phyloP scores from a whole-genome alignment of 768 basidiomycete genomes.

The Rhodosporidiobolus odoratus region DNA sequence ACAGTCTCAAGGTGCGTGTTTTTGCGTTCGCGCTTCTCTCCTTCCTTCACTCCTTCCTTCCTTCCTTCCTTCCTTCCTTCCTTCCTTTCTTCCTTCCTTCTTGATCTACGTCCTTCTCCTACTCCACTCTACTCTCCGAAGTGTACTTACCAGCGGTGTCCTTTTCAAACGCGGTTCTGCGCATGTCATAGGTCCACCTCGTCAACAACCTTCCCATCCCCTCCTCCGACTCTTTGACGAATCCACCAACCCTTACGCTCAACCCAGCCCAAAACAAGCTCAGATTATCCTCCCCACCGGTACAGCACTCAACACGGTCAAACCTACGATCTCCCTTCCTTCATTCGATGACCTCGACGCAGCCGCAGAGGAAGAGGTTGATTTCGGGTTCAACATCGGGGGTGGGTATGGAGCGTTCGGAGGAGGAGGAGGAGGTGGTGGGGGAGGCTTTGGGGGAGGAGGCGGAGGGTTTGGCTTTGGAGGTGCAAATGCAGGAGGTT shows the following conservation, averaged over 20 bases:
- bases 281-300: conserved; percentile 11
- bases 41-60: not conserved
- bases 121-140: not conserved
- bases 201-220: conserved; percentile 22
- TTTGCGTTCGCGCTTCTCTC: conserved; percentile 46
- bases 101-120: not conserved
- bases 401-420: not conserved
- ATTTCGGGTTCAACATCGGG: not conserved
- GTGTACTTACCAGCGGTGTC: no score
- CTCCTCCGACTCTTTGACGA: conserved; percentile 41
- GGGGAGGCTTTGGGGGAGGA: not conserved
- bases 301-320: conserved; percentile 28
- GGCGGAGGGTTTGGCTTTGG: conserved; percentile 5
- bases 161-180: no score
- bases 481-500: not conserved
- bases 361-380: not conserved
- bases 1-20: conserved; percentile 42
- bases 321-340: conserved; percentile 31
- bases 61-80: not conserved
- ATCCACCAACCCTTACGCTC: conserved; percentile 35
- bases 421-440: not conserved
- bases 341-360: conserved; percentile 32
- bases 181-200: conserved; percentile 37
- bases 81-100: not conserved
- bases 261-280: conserved; percentile 47